phyloP scores from a whole-genome alignment of 495 filamentous ascomycete genomes.

The Cairneyella variabilis region DNA sequence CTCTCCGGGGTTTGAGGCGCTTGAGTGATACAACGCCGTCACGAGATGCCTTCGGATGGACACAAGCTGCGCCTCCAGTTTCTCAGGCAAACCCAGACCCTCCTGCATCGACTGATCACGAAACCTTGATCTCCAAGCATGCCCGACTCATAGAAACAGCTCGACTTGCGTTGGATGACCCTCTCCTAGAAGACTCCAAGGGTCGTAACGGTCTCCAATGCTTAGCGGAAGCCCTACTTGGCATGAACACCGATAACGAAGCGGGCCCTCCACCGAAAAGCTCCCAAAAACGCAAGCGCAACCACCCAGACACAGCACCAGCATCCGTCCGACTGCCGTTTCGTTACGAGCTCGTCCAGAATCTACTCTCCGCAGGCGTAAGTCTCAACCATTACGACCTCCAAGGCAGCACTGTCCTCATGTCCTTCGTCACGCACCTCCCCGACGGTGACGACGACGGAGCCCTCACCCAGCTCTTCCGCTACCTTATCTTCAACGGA shows the following conservation, averaged over 20 bases:
- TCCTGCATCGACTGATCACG: not conserved
- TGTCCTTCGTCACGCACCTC: conserved; percentile 41
- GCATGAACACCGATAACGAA: not conserved
- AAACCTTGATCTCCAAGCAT: conserved; percentile 16
- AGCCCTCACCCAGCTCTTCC: conserved; percentile 29
- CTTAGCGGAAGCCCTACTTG: conserved; percentile 41
- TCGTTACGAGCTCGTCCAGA: conserved; percentile 31
- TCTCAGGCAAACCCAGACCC: no score
- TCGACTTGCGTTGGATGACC: conserved; percentile 27
- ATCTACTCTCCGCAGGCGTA: conserved; percentile 31
- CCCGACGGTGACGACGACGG: conserved; percentile 33
- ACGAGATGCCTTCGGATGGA: not conserved
- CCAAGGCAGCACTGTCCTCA: conserved; percentile 38
- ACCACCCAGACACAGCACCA: conserved; percentile 14
- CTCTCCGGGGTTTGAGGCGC: no score
- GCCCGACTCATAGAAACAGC: conserved; percentile 34
- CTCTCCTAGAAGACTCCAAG: conserved; percentile 33
- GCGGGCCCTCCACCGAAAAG: not conserved
- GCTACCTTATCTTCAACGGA: conserved; percentile 21
- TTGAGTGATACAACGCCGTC: not conserved
- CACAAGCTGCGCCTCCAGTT: not conserved
- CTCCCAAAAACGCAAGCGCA: conserved; percentile 23
- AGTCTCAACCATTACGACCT: conserved; percentile 43
- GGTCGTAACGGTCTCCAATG: conserved; percentile 48
- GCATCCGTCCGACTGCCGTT: not conserved